Evolutionary conservation across 768 basidiomycete species (phyloP), one percentile per base, ranked within the genome.

Genomic region (Neoboletus brunneissimus): DNA sequence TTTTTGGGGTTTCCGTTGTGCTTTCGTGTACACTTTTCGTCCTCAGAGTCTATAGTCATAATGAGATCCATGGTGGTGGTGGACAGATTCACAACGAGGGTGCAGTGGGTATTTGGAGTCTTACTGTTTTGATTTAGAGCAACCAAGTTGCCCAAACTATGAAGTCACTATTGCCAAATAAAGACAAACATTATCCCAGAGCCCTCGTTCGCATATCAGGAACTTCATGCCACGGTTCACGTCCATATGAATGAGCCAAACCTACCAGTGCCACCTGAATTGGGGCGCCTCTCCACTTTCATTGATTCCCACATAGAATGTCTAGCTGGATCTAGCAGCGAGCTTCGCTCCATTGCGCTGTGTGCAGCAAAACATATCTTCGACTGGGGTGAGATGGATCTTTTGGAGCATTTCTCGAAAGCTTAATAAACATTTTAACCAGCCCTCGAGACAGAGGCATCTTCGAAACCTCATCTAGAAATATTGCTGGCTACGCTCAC

Each of bases 41-140:
- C 73, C 62, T 92, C 91, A 27, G 91, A 93, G 64, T 91, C 90
- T 44, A 94, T 79, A 1, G 92, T 94, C 82, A 89, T 83, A 49
- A 92, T 78, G 73, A 89, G 91, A 72, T 91, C 89, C 70, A 72
- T 72, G 54, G 46, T 31, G 47, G 37, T 15, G 31, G 20, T 23
- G 6, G 55, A 41, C 13, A 16, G 27, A 18, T 20, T 22, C 35
- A 53, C 29, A 32, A 34, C 37, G 16, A 29, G 8, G 9, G 9
- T 48, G 22, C 23, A n/a, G 5, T n/a, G n/a, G 18, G 9, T 38
- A 40, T n/a, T 20, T 40, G 5, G n/a, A 40, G 25, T n/a, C n/a
- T n/a, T n/a, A n/a, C n/a, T n/a, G n/a, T n/a, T n/a, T n/a, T n/a
- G n/a, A n/a, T n/a, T n/a, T n/a, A n/a, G n/a, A n/a, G n/a, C n/a